A percentile compares a stretch with the other conserved stretches of the same genome.
These are phyloP conservation scores for Diaporthe humulicola DNA, from an alignment of 2,329 filamentous ascomycete genomes.

Conservation along the genomic window DNA sequence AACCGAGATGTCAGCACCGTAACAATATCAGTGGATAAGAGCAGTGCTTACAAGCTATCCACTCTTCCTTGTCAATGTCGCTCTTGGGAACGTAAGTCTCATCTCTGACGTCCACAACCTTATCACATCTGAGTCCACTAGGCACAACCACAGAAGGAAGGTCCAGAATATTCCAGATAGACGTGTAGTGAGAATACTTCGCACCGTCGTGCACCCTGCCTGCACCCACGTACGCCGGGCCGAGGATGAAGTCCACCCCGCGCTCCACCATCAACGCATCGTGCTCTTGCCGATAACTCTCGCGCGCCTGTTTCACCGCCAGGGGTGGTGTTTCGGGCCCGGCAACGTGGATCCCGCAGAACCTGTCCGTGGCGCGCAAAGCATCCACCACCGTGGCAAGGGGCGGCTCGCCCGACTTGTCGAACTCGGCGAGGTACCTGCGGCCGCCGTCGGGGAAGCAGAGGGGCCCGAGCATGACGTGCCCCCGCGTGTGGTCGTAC, in stretches of 20 bases:
- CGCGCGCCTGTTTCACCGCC: slow-evolving; percentile 28
- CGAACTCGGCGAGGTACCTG: slow-evolving; percentile 34
- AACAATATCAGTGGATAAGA: not conserved
- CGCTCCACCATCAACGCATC: slow-evolving; percentile 36
- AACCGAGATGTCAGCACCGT: not conserved
- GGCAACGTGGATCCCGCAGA: slow-evolving; percentile 28
- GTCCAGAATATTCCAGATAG: slow-evolving; percentile 44
- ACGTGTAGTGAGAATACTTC: slow-evolving; percentile 42
- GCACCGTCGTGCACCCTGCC: slow-evolving; percentile 37
- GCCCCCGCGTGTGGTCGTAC: slow-evolving; percentile 34
- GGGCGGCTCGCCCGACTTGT: slow-evolving; percentile 37
- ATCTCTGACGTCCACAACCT: slow-evolving; percentile 28
- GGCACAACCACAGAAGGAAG: slow-evolving; percentile 42
- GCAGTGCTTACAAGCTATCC: slow-evolving; percentile 33
- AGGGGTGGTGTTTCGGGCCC: slow-evolving; percentile 29
- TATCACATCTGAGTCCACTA: slow-evolving; percentile 37
- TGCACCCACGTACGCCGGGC: slow-evolving; percentile 37
- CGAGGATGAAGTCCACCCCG: slow-evolving; percentile 39
- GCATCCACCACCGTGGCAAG: slow-evolving; percentile 40
- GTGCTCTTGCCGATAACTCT: slow-evolving; percentile 38
- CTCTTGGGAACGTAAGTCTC: slow-evolving; percentile 29
- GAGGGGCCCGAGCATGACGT: slow-evolving; percentile 29
- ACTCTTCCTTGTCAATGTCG: slow-evolving; percentile 33
- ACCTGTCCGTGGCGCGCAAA: slow-evolving; percentile 33
- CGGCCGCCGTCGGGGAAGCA: slow-evolving; percentile 34